phyloP scores from a whole-genome alignment of 768 basidiomycete species.

The Cyclocybe cylindracea region DNA sequence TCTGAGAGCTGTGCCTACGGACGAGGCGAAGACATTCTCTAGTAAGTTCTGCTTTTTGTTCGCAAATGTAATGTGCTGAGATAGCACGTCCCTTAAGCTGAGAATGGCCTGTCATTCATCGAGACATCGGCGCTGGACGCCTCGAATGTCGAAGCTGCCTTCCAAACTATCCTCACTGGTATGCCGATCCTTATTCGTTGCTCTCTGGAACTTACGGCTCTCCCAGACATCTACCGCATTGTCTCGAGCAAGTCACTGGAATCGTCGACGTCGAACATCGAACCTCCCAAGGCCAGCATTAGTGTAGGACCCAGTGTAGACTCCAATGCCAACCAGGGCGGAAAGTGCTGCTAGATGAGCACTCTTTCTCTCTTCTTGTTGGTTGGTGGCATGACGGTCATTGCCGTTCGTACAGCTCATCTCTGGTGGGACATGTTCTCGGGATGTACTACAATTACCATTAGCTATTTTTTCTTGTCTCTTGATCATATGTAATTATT shows the following conservation, averaged over 20 bases:
- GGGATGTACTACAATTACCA: constrained; percentile 20
- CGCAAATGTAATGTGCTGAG: constrained; percentile 5
- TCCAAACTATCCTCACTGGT: constrained; percentile 96
- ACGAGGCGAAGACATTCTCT: constrained; percentile 92
- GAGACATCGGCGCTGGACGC: constrained; percentile 99
- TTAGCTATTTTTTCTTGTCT: constrained; percentile 17
- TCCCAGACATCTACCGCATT: constrained; percentile 92
- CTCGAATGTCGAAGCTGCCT: constrained; percentile 95
- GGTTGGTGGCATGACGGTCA: background rate
- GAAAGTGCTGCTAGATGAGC: constrained; percentile 61
- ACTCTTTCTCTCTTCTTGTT: background rate
- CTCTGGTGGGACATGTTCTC: constrained; percentile 19
- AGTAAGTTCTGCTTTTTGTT: constrained; percentile 48
- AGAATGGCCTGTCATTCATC: constrained; percentile 92
- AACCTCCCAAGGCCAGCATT: constrained; percentile 82
- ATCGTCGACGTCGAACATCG: constrained; percentile 75
- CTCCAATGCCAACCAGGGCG: constrained; percentile 51
- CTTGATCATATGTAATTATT: constrained; percentile 19
- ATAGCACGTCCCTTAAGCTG: constrained; percentile 48
- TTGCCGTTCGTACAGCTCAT: constrained; percentile 14
- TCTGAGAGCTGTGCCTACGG: constrained; percentile 92
- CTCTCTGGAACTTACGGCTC: background rate
- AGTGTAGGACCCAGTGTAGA: constrained; percentile 79
- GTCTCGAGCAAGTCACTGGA: constrained; percentile 96
- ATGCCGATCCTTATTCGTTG: constrained; percentile 21